A percentile compares a stretch with the other conserved stretches of the same genome.
Conservation (phyloP, 108 stramenopile genomes). For the Pseudonitzschia multiseries region DNA sequence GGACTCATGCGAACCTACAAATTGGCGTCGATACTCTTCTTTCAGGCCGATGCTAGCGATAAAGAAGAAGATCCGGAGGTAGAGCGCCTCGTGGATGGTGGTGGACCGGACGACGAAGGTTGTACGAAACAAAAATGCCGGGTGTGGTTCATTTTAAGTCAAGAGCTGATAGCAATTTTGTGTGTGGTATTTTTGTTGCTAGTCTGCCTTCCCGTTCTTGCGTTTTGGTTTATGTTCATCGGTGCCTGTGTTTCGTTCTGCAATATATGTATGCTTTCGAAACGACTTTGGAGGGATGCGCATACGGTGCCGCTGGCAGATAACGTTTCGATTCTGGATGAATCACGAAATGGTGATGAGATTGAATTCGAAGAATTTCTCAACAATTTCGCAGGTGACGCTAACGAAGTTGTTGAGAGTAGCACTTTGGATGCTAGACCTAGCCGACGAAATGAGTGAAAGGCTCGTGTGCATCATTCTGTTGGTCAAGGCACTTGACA, state of each 20-base stretch:
- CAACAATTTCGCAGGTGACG: slow-evolving; percentile 28
- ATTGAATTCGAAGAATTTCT: slow-evolving; percentile 42
- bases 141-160: slow-evolving; percentile 33
- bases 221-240: slow-evolving; percentile 38
- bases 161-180: slow-evolving; percentile 26
- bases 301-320: neutral
- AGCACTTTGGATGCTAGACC: too few relatives aligned
- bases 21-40: slow-evolving; percentile 21
- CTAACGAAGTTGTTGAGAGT: neutral
- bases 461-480: too few relatives aligned
- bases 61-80: slow-evolving; percentile 19
- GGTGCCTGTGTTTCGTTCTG: slow-evolving; percentile 12
- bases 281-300: slow-evolving; percentile 30
- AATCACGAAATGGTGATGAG: slow-evolving; percentile 14
- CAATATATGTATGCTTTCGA: slow-evolving; percentile 21
- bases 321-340: neutral
- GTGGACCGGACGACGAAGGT: slow-evolving; percentile 14
- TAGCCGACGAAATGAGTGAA: too few relatives aligned
- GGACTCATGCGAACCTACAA: slow-evolving; percentile 30
- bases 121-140: slow-evolving; percentile 28
- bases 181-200: slow-evolving; percentile 35
- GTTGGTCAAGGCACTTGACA: too few relatives aligned
- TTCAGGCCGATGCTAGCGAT: slow-evolving; percentile 27
- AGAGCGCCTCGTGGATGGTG: neutral
- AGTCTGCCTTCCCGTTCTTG: slow-evolving; percentile 35